Conservation (phyloP, 768 basidiomycete species). For the Boletus rex-veris region DNA sequence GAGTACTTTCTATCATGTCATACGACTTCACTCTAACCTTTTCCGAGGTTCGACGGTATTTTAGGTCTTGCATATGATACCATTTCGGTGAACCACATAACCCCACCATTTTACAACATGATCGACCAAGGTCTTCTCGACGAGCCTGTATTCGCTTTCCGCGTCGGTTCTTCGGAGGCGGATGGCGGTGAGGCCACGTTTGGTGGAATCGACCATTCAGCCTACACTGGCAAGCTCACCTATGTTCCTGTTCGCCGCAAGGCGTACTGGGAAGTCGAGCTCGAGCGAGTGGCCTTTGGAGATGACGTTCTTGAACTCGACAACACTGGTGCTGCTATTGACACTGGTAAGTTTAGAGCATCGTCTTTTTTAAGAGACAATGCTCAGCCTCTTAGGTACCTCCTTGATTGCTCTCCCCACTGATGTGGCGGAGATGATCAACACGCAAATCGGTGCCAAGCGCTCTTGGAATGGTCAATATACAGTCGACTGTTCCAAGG, state of each 20-base stretch:
- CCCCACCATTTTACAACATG: constrained; percentile 95
- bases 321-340: constrained; percentile 90
- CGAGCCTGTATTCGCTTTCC: constrained; percentile 90
- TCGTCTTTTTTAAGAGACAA: background rate
- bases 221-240: constrained; percentile 74
- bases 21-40: background rate
- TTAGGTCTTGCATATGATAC: constrained; percentile 93
- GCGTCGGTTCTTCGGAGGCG: constrained; percentile 77
- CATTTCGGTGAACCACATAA: constrained; percentile 89
- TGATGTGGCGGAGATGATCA: constrained; percentile 97
- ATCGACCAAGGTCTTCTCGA: constrained; percentile 78
- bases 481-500: constrained; percentile 81
- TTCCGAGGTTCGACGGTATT: constrained; percentile 85
- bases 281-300: constrained; percentile 82
- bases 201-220: constrained; percentile 77
- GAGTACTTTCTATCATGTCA: constrained; percentile 27
- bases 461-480: constrained; percentile 97
- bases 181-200: constrained; percentile 92
- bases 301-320: constrained; percentile 86
- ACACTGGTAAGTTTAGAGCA: constrained; percentile 58
- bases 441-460: constrained; percentile 90
- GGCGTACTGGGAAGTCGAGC: constrained; percentile 98
- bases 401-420: constrained; percentile 91
- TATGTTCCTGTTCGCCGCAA: constrained; percentile 93
- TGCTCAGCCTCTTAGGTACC: constrained; percentile 53